Evolutionary conservation across 177 flowering plant species (phyloP).

Genomic region (Vitis hybrid): DNA sequence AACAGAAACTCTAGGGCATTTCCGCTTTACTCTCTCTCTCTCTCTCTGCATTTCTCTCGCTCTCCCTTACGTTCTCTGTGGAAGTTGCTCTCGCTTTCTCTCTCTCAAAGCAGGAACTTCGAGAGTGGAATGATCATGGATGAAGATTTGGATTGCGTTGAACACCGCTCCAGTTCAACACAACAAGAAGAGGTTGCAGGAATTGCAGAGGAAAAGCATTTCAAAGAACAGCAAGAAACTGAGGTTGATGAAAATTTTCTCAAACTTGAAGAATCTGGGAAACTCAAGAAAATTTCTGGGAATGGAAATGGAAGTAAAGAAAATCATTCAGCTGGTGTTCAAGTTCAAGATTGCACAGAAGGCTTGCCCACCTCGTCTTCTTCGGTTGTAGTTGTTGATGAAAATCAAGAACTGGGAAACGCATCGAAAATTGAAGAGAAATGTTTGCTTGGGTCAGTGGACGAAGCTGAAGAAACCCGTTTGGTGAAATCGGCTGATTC

Average conservation of each 20-base stretch:
- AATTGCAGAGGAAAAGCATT: neutral
- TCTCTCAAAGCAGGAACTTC: too few relatives aligned
- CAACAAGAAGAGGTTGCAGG: neutral
- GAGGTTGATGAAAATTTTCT: neutral
- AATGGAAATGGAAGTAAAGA: neutral
- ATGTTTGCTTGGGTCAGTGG: neutral
- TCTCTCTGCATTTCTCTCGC: too few relatives aligned
- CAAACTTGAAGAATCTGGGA: neutral
- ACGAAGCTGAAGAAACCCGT: neutral
- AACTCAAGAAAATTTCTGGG: neutral
- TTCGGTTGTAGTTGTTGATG: neutral
- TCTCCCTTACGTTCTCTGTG: too few relatives aligned
- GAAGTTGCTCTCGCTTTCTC: too few relatives aligned
- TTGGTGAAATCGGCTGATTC: neutral
- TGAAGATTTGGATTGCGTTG: too few relatives aligned
- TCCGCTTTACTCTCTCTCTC: too few relatives aligned
- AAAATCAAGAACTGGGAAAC: neutral
- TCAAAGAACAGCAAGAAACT: neutral
- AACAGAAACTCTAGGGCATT: too few relatives aligned
- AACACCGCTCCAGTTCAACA: too few relatives aligned
- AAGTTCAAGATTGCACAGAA: neutral
- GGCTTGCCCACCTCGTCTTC: neutral
- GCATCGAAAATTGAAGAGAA: neutral
- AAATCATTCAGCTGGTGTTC: neutral
- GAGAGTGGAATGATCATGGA: too few relatives aligned